Percentiles rank a stretch among this genome's conserved stretches.
phyloP scores from a whole-genome alignment of 1,139 yeast genomes.

The Meyerozyma elateridarum region DNA sequence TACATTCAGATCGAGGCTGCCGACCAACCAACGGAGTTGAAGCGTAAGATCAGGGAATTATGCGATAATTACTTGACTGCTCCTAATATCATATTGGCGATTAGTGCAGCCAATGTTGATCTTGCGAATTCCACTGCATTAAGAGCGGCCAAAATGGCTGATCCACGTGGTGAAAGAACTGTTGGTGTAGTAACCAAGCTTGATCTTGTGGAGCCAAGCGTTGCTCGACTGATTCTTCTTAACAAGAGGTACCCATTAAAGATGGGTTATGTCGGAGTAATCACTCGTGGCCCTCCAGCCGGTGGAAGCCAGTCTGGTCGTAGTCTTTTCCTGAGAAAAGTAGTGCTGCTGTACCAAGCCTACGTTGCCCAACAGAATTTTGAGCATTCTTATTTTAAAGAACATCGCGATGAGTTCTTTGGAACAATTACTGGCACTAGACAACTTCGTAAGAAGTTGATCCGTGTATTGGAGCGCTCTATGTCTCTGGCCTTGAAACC shows the following conservation, averaged over 20 bases:
- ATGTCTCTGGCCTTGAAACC: slow-evolving; percentile 90
- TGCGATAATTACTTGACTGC: slow-evolving; percentile 84
- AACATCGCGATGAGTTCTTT: slow-evolving; percentile 54
- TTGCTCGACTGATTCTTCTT: slow-evolving; percentile 63
- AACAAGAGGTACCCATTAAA: slow-evolving; percentile 83
- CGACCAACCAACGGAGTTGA: slow-evolving; percentile 86
- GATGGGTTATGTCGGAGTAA: slow-evolving; percentile 98
- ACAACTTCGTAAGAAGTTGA: slow-evolving; percentile 70
- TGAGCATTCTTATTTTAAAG: slow-evolving; percentile 55
- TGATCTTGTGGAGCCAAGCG: slow-evolving; percentile 77
- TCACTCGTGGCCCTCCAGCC: slow-evolving; percentile 73
- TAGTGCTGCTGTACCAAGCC: slow-evolving; percentile 41
- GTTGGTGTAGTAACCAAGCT: slow-evolving; percentile 93
- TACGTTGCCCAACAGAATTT: slow-evolving; percentile 61
- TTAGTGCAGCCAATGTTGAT: slow-evolving; percentile 97
- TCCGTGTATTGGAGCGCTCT: slow-evolving; percentile 80
- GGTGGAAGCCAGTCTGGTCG: slow-evolving; percentile 18
- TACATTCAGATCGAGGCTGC: slow-evolving; percentile 96
- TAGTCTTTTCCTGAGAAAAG: slow-evolving; percentile 31
- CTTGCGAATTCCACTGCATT: slow-evolving; percentile 93
- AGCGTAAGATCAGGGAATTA: slow-evolving; percentile 68
- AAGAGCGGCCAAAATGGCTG: slow-evolving; percentile 87
- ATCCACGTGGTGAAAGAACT: slow-evolving; percentile 91
- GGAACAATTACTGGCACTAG: slow-evolving; percentile 77
- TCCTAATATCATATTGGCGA: slow-evolving; percentile 92